Evolutionary conservation across 2,329 filamentous ascomycete genomes (phyloP).

Genomic region (Penicillium digitatum): DNA sequence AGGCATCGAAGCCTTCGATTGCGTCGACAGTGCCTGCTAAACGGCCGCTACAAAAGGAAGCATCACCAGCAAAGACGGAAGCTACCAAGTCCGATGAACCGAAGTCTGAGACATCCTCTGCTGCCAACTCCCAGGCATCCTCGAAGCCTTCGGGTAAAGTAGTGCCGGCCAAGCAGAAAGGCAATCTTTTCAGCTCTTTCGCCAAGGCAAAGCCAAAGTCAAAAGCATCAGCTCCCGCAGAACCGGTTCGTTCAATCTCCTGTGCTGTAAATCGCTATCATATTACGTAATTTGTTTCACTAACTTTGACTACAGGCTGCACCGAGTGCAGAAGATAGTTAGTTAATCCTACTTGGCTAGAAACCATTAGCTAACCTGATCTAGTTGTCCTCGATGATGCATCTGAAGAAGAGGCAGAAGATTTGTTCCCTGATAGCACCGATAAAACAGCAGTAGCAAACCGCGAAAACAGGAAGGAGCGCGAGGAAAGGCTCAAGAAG

Average conservation of each 20-base stretch:
- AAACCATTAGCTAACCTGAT: slow-evolving; percentile 25
- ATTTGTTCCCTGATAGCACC: slow-evolving; percentile 45
- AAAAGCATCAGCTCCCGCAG: slow-evolving; percentile 42
- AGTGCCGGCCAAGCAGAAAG: slow-evolving; percentile 54
- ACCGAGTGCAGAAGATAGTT: slow-evolving; percentile 47
- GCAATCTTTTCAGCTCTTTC: slow-evolving; percentile 74
- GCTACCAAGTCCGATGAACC: slow-evolving; percentile 19
- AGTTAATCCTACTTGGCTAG: slow-evolving; percentile 9
- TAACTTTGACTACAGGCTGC: background rate
- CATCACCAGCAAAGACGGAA: slow-evolving; percentile 22
- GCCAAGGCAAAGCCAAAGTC: slow-evolving; percentile 63
- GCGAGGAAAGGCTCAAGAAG: slow-evolving; percentile 61
- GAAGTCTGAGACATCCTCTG: slow-evolving; percentile 18
- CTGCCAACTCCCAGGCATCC: slow-evolving; percentile 29
- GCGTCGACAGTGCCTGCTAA: slow-evolving; percentile 40
- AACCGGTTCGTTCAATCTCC: slow-evolving; percentile 24
- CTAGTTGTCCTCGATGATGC: slow-evolving; percentile 51
- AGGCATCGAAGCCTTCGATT: slow-evolving; percentile 12
- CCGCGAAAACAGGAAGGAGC: slow-evolving; percentile 54
- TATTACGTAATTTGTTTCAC: background rate
- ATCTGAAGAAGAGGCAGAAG: slow-evolving; percentile 55
- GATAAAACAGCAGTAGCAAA: slow-evolving; percentile 37
- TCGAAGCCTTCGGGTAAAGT: slow-evolving; percentile 38
- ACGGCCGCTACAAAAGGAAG: slow-evolving; percentile 34
- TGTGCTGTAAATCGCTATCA: background rate